Evolutionary conservation across 176 grass and related monocot genomes (phyloP).

Genomic region (Ananas comosus): DNA sequence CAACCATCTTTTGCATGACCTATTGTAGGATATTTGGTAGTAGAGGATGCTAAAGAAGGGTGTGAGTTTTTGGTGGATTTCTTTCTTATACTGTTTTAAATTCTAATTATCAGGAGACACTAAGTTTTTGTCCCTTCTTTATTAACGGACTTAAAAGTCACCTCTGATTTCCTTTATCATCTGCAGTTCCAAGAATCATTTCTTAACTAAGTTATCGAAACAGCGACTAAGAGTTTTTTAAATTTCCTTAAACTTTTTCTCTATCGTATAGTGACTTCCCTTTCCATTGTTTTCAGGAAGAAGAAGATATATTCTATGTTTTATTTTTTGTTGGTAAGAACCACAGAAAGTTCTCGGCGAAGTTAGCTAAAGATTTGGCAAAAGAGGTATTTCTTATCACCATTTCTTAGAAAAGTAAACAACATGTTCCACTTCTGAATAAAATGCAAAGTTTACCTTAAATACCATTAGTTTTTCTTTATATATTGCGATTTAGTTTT

Average conservation of each 20-base stretch:
- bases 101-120: no score
- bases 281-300: conserved; percentile 41
- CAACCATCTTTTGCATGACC: background rate
- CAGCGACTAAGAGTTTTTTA: background rate
- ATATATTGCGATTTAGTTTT: background rate
- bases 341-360: conserved; percentile 55
- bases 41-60: no score
- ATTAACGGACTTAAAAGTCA: no score
- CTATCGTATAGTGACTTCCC: background rate
- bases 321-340: conserved; percentile 74
- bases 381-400: conserved; percentile 56
- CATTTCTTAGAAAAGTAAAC: background rate
- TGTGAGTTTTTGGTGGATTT: no score
- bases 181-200: background rate
- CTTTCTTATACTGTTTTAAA: no score
- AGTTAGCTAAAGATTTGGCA: conserved; percentile 63
- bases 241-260: background rate
- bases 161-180: no score
- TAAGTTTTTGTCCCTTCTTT: no score
- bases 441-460: background rate
- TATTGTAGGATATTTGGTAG: background rate
- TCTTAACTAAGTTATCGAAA: background rate
- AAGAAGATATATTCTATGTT: conserved; percentile 65
- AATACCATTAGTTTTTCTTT: background rate
- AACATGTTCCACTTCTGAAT: background rate